These are phyloP conservation scores for Ceratobasidium theobromae DNA, from an alignment of 1,284 basidiomycete genomes.

Conservation along the genomic window DNA sequence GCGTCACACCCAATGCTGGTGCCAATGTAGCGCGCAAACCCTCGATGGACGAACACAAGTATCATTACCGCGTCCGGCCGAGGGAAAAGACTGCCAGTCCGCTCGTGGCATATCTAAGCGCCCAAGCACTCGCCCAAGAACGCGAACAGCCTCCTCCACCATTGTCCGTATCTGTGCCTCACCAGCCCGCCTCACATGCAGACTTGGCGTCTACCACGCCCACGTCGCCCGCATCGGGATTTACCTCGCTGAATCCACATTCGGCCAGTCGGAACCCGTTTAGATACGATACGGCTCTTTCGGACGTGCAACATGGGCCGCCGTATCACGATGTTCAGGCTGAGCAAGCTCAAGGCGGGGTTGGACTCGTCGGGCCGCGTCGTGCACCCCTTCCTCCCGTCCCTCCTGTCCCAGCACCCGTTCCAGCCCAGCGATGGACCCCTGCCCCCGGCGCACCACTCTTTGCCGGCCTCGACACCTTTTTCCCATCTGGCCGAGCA, in stretches of 20 bases:
- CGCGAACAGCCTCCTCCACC: not conserved
- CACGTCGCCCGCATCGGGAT: constrained; percentile 23
- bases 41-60: constrained; percentile 10
- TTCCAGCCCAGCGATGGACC: constrained; percentile 7
- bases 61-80: constrained; percentile 25
- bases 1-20: not conserved
- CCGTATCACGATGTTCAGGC: constrained; percentile 12
- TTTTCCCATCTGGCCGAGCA: not conserved
- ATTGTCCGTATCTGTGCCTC: not conserved
- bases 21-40: not conserved
- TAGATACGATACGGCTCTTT: not conserved
- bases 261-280: constrained; percentile 16
- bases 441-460: constrained; percentile 5
- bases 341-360: not conserved
- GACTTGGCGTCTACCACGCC: constrained; percentile 6
- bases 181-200: not conserved
- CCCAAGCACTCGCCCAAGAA: not conserved
- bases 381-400: no score
- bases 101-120: constrained; percentile 22
- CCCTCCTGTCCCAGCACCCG: no score
- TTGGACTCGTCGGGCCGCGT: no score
- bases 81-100: constrained; percentile 22
- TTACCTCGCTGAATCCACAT: constrained; percentile 10
- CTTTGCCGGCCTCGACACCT: constrained; percentile 9
- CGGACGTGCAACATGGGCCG: not conserved